Base-by-base conservation (phyloP, 2,329 filamentous ascomycete genomes). In the Periconia sp. region DNA sequence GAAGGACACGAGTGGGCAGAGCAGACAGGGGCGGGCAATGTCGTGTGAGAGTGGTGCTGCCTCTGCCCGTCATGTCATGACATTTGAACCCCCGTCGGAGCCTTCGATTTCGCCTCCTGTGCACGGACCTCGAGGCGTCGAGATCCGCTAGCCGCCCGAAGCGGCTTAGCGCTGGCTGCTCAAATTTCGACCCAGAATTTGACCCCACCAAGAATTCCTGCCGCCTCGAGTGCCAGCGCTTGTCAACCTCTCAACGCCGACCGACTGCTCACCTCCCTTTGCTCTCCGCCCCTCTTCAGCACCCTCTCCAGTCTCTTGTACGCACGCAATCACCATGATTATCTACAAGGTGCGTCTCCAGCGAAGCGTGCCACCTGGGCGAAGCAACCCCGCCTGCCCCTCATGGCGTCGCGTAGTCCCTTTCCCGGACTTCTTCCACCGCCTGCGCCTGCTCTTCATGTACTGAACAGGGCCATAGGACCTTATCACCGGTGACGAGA, bases 401-500 rank as follows among this genome's bases (percentile, higher is more conserved):
- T 31, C 35, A 22, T 40, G 40, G 47, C 54, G 23, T 51, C 53
- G 54, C 50, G 21, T 39, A 3, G 8, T 40, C 22, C 31, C 43
- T 32, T 37, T 38, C 30, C 25, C n/a, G 9, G 25, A 36, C 41
- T 25, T 35, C 32, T 40, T 48, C 33, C 21, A 39, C 21, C 23
- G n/a, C 8, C 30, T 32, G 29, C 32, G 32, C 36, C 35, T 25
- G 11, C 22, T 18, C 22, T 43, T 16, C 11, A 24, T 26, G 17
- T 46, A 43, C 56, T 57, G 43, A 18, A 40, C 40, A 9, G 26
- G 30, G n/a, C 36, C 36, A 49, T 66, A 99, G 94, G 94, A 99
- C 73, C 77, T 94, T 65, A 73, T 96, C 76, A 88, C 84, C 75
- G 89, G 79, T 58, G 92, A 96, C 78, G 94, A 99, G 87, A 83